Conservation (phyloP, 768 basidiomycete species). For the Termitomyces sp. region DNA sequence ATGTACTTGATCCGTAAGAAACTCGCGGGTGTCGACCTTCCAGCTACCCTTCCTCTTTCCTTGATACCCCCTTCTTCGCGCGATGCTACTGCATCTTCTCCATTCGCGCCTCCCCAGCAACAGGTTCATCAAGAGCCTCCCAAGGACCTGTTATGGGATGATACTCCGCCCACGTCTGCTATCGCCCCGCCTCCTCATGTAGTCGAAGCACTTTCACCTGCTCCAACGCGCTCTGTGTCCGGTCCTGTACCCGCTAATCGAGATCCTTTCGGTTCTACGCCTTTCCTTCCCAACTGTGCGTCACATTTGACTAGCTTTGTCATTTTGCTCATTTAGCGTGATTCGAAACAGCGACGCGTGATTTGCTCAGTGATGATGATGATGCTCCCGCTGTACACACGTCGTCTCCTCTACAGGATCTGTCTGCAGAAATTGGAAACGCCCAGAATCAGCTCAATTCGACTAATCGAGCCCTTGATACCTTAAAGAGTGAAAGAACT, state of each 20-base stretch:
- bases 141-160: slow-evolving; percentile 49
- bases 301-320: not conserved
- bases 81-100: slow-evolving; percentile 27
- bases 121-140: slow-evolving; percentile 37
- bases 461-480: slow-evolving; percentile 66
- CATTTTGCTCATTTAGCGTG: not conserved
- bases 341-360: slow-evolving; percentile 21
- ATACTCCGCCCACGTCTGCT: slow-evolving; percentile 44
- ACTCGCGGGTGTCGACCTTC: slow-evolving; percentile 73
- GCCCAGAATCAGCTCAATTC: slow-evolving; percentile 79
- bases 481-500: slow-evolving; percentile 58
- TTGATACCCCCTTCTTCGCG: slow-evolving; percentile 85
- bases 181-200: slow-evolving; percentile 32
- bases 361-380: slow-evolving; percentile 77
- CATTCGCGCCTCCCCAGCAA: slow-evolving; percentile 31
- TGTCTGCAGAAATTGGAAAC: slow-evolving; percentile 85
- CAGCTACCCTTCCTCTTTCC: slow-evolving; percentile 58
- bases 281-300: slow-evolving; percentile 23
- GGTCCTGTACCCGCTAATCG: slow-evolving; percentile 17
- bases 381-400: slow-evolving; percentile 31
- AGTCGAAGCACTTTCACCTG: slow-evolving; percentile 18
- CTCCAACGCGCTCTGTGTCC: slow-evolving; percentile 20
- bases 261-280: slow-evolving; percentile 48
- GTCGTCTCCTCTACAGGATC: slow-evolving; percentile 56
- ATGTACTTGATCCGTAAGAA: slow-evolving; percentile 90